Evolutionary conservation across 768 basidiomycete species (phyloP).

Genomic region (Termitomyces sp.): DNA sequence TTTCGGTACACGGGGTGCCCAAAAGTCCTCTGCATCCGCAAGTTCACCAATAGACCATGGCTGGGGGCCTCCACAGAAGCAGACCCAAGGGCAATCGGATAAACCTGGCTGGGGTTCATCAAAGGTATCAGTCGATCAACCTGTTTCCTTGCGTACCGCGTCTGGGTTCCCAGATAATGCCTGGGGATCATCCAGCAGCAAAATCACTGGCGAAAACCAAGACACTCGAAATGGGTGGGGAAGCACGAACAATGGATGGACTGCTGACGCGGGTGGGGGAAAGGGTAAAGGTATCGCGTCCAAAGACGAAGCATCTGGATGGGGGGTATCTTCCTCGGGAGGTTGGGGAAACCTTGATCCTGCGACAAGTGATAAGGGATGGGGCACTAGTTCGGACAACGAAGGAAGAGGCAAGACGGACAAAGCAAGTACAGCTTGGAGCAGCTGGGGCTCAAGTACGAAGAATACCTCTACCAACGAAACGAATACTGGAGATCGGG

Average conservation of each 20-base stretch:
- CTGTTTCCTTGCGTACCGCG: neutral
- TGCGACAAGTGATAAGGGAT: neutral
- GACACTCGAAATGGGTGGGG: neutral
- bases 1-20: neutral
- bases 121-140: neutral
- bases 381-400: neutral
- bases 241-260: slow-evolving; percentile 1
- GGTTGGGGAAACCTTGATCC: slow-evolving; percentile 2
- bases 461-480: neutral
- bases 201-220: neutral
- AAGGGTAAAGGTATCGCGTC: neutral
- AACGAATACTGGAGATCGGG: neutral
- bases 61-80: slow-evolving; percentile 1
- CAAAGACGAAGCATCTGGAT: neutral
- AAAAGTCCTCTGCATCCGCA: neutral
- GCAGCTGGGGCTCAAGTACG: neutral
- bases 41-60: neutral
- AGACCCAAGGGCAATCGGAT: neutral
- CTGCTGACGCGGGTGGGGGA: neutral
- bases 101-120: neutral
- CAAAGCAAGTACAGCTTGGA: neutral
- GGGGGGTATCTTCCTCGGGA: neutral
- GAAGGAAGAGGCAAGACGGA: neutral
- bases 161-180: neutral
- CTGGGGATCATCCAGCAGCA: neutral